Percentiles rank a stretch among this genome's conserved stretches.
Conservation (phyloP, 2,329 filamentous ascomycete genomes). For the Fusarium temperatum region DNA sequence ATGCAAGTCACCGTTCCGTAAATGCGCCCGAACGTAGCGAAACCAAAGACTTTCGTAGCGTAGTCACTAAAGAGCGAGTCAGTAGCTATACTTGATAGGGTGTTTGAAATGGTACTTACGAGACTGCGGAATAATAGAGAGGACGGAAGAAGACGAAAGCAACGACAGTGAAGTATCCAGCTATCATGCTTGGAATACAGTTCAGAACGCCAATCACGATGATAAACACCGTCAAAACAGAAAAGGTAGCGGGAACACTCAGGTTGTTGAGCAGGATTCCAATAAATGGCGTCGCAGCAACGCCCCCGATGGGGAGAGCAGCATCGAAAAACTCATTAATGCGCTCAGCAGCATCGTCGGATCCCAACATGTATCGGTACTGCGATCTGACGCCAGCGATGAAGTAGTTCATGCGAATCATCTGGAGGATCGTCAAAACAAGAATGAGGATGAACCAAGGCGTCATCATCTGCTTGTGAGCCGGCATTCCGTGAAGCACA, state of each 20-base stretch:
- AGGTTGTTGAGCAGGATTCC: slow-evolving; percentile 73
- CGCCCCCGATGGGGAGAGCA: slow-evolving; percentile 72
- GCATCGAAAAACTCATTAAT: slow-evolving; percentile 56
- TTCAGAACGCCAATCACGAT: slow-evolving; percentile 69
- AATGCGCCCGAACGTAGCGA: slow-evolving; percentile 81
- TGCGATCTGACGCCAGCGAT: slow-evolving; percentile 76
- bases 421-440: slow-evolving; percentile 67
- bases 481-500: slow-evolving; percentile 72
- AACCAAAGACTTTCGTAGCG: slow-evolving; percentile 82
- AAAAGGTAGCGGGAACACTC: slow-evolving; percentile 68
- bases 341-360: slow-evolving; percentile 48
- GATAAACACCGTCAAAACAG: slow-evolving; percentile 66
- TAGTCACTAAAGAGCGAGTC: slow-evolving; percentile 62
- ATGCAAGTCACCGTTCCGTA: slow-evolving; percentile 80
- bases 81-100: rapidly evolving
- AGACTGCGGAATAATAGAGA: slow-evolving; percentile 80
- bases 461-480: slow-evolving; percentile 70
- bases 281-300: slow-evolving; percentile 76
- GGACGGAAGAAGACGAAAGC: slow-evolving; percentile 78
- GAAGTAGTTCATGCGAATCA: slow-evolving; percentile 75
- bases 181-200: slow-evolving; percentile 68
- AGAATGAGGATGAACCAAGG: slow-evolving; percentile 79
- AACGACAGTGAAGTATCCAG: slow-evolving; percentile 72
- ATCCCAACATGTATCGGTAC: slow-evolving; percentile 73
- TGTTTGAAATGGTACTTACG: slow-evolving; percentile 47